Base-by-base conservation (phyloP, 306 rosid genomes). In the Parietaria judaica region DNA sequence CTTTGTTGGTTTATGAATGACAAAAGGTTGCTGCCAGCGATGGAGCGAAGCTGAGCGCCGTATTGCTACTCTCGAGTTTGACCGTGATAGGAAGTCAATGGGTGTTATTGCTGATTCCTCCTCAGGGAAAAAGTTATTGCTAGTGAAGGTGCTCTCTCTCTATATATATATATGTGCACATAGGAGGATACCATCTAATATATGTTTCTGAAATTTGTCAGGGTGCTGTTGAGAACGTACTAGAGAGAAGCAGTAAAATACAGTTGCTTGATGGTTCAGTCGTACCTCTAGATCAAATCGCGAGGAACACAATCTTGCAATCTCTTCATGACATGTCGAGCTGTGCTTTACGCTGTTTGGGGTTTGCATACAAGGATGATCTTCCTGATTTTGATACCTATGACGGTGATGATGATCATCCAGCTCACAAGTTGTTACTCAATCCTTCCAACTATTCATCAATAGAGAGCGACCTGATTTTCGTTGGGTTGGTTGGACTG, bases 11-110 rank as follows among this genome's bases (percentile, higher is more conserved):
- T 56, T 43, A 11, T 64, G 16, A 16, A 14, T 23, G 7, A 8
- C 10, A 13, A 4, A 41, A 90, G 97, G 85, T 66, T 82, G 85
- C 69, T 86, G 83, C 58, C 74, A 83, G 50, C 73, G 75, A 71
- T 84, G 97, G 97, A 84, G 70, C 36, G 59, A 79, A 48, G 54
- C 67, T 44, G 82, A 90, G 55, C 66, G 11, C 6, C 78, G 95
- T 16, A 78, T 90, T 84, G 97, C 94, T 54, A 86, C 95, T 45
- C 94, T 90, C 12, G 97, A 90, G 74, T 87, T 90, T 83, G 97
- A 90, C 69, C 94, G 85, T 64, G 88, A 84, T 68, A 80, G 90
- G 47, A 90, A 90, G 76, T 90, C 94, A 56, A 87, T 86, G 97
- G 94, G 95, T 49, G 94, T 90, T 15, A 66, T 86, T 71, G 87